These are phyloP conservation scores for Ceratocystis diversiconidia DNA, from an alignment of 2,329 filamentous ascomycete species.

Conservation along the genomic window DNA sequence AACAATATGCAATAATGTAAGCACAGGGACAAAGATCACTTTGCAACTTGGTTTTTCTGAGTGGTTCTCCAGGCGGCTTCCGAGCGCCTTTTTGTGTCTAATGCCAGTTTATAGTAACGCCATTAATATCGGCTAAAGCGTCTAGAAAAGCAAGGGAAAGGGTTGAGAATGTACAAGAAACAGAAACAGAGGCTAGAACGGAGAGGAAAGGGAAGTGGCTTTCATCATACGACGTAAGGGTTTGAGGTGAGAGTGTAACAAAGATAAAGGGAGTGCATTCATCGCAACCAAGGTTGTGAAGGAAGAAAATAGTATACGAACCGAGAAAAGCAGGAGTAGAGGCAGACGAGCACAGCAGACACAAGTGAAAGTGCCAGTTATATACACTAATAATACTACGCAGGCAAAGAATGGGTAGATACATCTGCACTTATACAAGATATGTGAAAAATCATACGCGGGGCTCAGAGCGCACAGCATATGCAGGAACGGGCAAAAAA, in stretches of 20 bases:
- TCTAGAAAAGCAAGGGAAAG: slow-evolving; percentile 2
- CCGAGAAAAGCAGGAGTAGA: background rate
- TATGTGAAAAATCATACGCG: background rate
- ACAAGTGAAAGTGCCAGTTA: too few relatives aligned
- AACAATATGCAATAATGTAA: background rate
- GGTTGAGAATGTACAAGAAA: background rate
- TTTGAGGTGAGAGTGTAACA: background rate
- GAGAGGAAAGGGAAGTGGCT: background rate
- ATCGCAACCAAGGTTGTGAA: background rate
- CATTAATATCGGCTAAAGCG: background rate
- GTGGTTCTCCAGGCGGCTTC: too few relatives aligned
- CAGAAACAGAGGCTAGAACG: background rate
- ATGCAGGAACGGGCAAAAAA: background rate
- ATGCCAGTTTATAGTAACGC: background rate
- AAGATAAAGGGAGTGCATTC: background rate
- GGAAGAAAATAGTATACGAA: background rate
- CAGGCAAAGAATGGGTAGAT: background rate
- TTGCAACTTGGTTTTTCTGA: too few relatives aligned
- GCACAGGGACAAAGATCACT: background rate
- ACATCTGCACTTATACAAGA: background rate
- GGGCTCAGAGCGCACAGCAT: background rate
- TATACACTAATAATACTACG: too few relatives aligned
- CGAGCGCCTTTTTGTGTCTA: background rate
- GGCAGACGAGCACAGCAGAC: too few relatives aligned
- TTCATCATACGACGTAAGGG: too few relatives aligned